Base-by-base conservation (phyloP, 2,329 filamentous ascomycete genomes). In the Xylariaceae sp. region DNA sequence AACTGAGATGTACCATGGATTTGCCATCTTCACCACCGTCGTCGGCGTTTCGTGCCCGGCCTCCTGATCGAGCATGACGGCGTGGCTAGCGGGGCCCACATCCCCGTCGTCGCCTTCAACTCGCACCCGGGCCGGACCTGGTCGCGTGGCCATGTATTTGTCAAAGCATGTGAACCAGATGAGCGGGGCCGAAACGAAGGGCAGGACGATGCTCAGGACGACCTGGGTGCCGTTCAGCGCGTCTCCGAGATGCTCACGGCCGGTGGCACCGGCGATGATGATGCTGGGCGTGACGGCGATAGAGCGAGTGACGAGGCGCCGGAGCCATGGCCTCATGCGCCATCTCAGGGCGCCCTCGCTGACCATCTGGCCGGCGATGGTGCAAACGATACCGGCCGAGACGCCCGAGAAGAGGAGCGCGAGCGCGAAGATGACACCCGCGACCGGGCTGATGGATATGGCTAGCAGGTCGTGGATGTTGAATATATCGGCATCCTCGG, bases 311-410 rank as follows among this genome's bases (percentile, higher is more conserved):
- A 92, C 71, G 3, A 95, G 78, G 8, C 90, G 80, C 2, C 90
- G 85, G 7, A 91, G 65, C 90, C 90, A 95, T 0, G 90, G 90
- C 57, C 78, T 77, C 34, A 91, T 71, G 4, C 73, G 82, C 87
- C 89, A 91, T 46, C 83, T 82, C 44, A 95, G 70, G 57, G 90
- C 88, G 5, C 90, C 90, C 69, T 95, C 90, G 59, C 84, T 86
- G 27, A 95, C 86, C 85, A 95, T 94, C 69, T 95, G 90, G 0
- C 90, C 90, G 0, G 90, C 82, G 62, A 95, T 94, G 1, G 91
- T 95, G 73, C 90, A 95, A 2, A 95, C 86, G 37, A 95, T 89
- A 4, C 90, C 90, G 0, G 90, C 90, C 0, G 85, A 89, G 9
- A 89, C 80, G 6, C 90, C 90, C 0, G 87, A 91, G 0, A 95